Base-by-base conservation (phyloP, 371 early-diverging fungal species). In the Spiromyces aspiralis region DNA sequence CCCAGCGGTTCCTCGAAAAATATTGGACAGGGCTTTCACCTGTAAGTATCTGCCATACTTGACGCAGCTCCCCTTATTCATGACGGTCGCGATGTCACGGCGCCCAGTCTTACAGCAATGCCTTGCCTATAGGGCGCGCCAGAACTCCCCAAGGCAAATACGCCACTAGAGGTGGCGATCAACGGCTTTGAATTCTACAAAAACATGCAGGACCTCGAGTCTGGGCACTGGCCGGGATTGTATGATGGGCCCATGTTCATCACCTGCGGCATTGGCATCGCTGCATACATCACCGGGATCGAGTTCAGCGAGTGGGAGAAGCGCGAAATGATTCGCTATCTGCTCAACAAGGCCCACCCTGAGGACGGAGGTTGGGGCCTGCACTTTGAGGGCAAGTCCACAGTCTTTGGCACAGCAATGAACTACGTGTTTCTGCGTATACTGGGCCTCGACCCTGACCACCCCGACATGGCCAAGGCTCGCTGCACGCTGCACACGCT, bases 161-260 rank as follows among this genome's bases (percentile, higher is more conserved):
- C 59, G 43, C 81, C 94, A 0, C 59, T 78, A 16, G 85, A 90
- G 54, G 69, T 86, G 20, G 95, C 94, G 12, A 75, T 79, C 25
- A 90, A 89, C 61, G 90, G 91, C 10, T 84, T 85, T 64, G 77
- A 80, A 49, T 97, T 92, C 67, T 88, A 78, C 54, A 75, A 79
- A 54, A 70, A 71, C 16, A 72, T 95, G 26, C 97, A 95, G 64
- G 90, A 91, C n/a, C 79, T 77, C 43, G 93, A 92, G 45, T 20
- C 45, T 55, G 97, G 97, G 2, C 95, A 94, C 73, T 96, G 90
- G 86, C 86, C 89, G 2, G 93, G 95, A 42, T 90, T 91, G 56
- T 95, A 95, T 67, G 96, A 92, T 51, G 97, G 97, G 2, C 96
- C 97, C 23, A 83, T 95, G 86, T 97, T 97, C 67, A 66, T 95